These are phyloP conservation scores for Laguncularia racemosa DNA, from an alignment of 345 rosid species.

Conservation along the genomic window DNA sequence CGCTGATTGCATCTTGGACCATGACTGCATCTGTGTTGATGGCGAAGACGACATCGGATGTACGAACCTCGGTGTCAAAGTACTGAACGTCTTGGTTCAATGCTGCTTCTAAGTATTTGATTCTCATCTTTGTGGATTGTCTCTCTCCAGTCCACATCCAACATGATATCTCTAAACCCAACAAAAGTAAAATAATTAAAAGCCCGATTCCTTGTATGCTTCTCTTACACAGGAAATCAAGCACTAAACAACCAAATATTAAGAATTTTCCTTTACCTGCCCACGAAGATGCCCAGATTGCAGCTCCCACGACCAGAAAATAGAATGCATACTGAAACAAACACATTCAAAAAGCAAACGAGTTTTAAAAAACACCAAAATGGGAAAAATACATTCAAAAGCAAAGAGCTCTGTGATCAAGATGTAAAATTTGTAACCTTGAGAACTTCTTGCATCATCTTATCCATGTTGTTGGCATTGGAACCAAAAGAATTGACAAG, in stretches of 20 bases:
- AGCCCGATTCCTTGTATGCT: not conserved
- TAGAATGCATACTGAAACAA: conserved; percentile 85
- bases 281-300: conserved; percentile 99
- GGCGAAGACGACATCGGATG: conserved; percentile 86
- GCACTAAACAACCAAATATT: not conserved
- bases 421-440: conserved; percentile 36
- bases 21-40: conserved; percentile 90
- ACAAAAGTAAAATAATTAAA: not conserved
- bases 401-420: too few relatives aligned
- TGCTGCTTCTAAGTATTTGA: conserved; percentile 92
- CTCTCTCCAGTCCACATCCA: conserved; percentile 99
- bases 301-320: conserved; percentile 96
- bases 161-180: conserved; percentile 79
- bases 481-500: conserved; percentile 98
- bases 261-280: conserved; percentile 44
- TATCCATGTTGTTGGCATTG: conserved; percentile 78
- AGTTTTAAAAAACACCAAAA: not conserved
- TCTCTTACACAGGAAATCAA: conserved; percentile 2
- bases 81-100: conserved; percentile 86
- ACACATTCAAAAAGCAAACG: not conserved
- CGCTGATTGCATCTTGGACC: conserved; percentile 98
- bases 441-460: conserved; percentile 95
- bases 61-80: conserved; percentile 91
- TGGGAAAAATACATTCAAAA: not conserved
- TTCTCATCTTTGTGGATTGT: conserved; percentile 96